Base-by-base conservation (phyloP, 2,329 filamentous ascomycete species). In the Lojkania enalia region DNA sequence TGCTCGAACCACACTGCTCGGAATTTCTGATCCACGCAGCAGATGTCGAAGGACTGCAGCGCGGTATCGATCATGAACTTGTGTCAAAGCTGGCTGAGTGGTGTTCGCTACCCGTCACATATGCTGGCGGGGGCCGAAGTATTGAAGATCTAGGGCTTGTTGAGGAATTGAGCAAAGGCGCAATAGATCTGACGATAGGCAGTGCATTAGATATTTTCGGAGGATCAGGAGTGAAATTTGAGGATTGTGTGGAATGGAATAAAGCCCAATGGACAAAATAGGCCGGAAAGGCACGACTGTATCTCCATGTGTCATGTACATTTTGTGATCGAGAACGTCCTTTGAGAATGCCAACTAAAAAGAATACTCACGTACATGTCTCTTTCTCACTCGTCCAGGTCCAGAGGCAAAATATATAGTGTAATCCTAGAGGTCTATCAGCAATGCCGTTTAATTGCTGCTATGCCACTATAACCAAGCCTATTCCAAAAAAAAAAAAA, bases 1-100 rank as follows among this genome's bases (percentile, higher is more conserved):
- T 82, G 30, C 80, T 97, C 18, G 89, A 96, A 63, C 90, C 90
- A 4, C 94, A 94, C 72, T 97, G 94, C 75, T 90, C 88, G 51
- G 94, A 99, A 70, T 97, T 99, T 64, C 81, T 99, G 42, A 94
- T 99, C 64, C 94, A 99, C 68, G 94, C 94, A 13, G 94, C 94
- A 31, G 94, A 99, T 70, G 94, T 96, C 52, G 94, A 99, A 72
- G 94, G 94, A 11, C 77, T 97, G 32, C 94, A 97, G 69, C 81
- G 83, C 61, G 94, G 94, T 35, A 88, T 99, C 52, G 94, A 99
- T 60, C 86, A 94, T 67, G 80, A 86, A 55, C 79, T 99, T 11
- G 90, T 99, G 6, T 71, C 77, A 55, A 82, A 78, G 54, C 75
- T 99, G 39, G 84, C 90, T 1, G 74, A 85, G 54, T 97, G 94